Base-by-base conservation (phyloP, 1,284 basidiomycete species). In the Trametes sp. region DNA sequence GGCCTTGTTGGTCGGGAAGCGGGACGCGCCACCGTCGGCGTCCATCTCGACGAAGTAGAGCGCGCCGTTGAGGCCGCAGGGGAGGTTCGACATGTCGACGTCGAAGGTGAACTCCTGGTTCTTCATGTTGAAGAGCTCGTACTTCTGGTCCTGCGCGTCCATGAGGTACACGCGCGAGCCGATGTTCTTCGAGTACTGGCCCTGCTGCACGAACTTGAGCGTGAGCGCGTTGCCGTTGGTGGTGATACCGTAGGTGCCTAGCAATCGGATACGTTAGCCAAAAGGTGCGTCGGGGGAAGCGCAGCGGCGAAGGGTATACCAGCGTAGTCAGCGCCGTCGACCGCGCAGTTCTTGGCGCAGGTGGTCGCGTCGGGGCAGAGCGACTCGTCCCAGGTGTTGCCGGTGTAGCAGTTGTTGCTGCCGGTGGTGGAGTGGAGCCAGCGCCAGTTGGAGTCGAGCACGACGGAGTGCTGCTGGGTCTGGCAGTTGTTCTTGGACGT, bases 131-230 rank as follows among this genome's bases (percentile, higher is more conserved):
- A 85, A 84, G 70, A 79, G 76, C 73, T 84, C 71, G 74, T 84
- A 84, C 57, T 75, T 64, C 62, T 74, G 74, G 64, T 80, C 75
- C 70, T 75, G 75, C 10, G 72, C 73, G 70, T 74, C 75, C 75
- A 86, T 76, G 60, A 86, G 78, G 75, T 84, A 85, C 53, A 84
- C 77, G 69, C 84, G 84, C 23, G 84, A 84, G 45, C 84, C 84
- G 72, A 85, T 73, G 76, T 85, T 85, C 66, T 36, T 51, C 21
- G 50, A 51, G 33, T 35, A 51, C 50, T 26, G 52, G 66, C 67
- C 73, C 33, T 64, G 66, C n/a, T 67, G 82, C 59, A 83, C 78
- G 73, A 84, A 82, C 68, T 82, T 79, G 75, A 86, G 77, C 29
- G 77, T 83, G 59, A 85, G 76, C 6, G 81, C 73, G 69, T 80